phyloP scores from a whole-genome alignment of 768 basidiomycete species.

The Clitopilus passeckerianus region DNA sequence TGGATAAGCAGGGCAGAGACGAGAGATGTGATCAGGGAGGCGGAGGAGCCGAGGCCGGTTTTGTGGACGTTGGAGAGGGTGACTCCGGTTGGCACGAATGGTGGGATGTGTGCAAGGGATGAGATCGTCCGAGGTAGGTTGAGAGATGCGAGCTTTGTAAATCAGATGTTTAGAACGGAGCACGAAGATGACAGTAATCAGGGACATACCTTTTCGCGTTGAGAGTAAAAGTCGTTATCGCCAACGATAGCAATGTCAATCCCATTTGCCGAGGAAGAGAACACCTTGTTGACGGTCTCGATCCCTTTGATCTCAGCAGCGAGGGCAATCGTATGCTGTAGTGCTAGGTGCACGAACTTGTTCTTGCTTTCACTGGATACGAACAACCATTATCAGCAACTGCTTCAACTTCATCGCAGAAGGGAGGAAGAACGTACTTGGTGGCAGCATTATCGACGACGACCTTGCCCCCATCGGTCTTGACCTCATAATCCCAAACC shows the following conservation, averaged over 20 bases:
- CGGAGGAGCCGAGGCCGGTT: conserved; percentile 95
- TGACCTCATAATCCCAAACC: conserved; percentile 67
- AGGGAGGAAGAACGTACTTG: conserved; percentile 30
- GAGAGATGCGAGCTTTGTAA: conserved; percentile 55
- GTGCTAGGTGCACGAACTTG: conserved; percentile 88
- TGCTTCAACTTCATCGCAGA: not conserved
- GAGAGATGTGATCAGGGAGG: conserved; percentile 94
- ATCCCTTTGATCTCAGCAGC: conserved; percentile 54
- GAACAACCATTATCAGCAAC: conserved; percentile 4
- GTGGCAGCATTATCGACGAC: conserved; percentile 25
- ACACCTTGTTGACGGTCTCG: conserved; percentile 30
- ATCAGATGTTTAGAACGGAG: not conserved
- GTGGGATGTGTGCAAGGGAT: conserved; percentile 65
- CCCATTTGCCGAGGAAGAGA: conserved; percentile 24
- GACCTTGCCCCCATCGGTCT: conserved; percentile 26
- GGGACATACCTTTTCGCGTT: conserved; percentile 64
- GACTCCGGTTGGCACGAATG: conserved; percentile 71
- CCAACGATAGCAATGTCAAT: conserved; percentile 82
- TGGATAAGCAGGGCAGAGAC: conserved; percentile 82
- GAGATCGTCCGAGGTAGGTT: conserved; percentile 57
- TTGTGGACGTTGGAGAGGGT: conserved; percentile 85
- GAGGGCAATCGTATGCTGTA: conserved; percentile 73
- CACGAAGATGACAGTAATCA: not conserved
- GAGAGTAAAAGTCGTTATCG: conserved; percentile 98
- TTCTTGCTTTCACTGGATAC: conserved; percentile 51